A percentile compares a stretch with the other conserved stretches of the same genome.
These are phyloP conservation scores for Chytriomyces confervae DNA, from an alignment of 192 early-diverging fungal genomes.

Conservation along the genomic window DNA sequence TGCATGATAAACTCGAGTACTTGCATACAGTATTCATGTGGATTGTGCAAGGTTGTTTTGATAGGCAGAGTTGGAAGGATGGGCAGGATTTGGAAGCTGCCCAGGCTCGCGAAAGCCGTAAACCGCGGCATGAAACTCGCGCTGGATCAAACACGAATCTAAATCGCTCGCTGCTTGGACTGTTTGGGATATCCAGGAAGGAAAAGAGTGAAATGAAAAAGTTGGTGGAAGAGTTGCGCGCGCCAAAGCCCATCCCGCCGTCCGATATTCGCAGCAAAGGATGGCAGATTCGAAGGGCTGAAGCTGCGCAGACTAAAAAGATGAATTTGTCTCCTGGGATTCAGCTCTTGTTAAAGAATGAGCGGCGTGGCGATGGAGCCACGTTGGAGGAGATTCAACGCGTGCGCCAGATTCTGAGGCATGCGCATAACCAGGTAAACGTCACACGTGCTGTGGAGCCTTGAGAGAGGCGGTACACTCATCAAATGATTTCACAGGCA, in stretches of 20 bases:
- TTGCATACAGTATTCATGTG: conserved; percentile 30
- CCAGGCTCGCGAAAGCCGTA: not conserved
- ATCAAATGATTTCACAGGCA: not conserved
- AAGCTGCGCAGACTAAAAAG: conserved; percentile 7
- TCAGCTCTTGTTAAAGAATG: conserved; percentile 11
- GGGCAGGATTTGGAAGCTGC: not conserved
- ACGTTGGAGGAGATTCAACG: conserved; percentile 26
- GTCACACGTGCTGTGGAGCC: not conserved
- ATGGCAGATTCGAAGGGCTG: conserved; percentile 6
- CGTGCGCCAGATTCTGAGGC: conserved; percentile 12
- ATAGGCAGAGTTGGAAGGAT: conserved; percentile 1
- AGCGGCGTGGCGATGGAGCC: conserved; percentile 12
- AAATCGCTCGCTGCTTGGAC: not conserved
- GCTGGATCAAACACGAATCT: not conserved
- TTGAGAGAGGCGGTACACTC: no score
- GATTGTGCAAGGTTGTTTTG: conserved; percentile 31
- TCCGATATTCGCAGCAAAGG: conserved; percentile 22
- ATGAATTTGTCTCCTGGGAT: not conserved
- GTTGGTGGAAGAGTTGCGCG: conserved; percentile 5
- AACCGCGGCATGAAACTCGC: not conserved
- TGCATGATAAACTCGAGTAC: conserved; percentile 20
- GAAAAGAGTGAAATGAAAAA: conserved; percentile 19
- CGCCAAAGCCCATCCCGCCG: conserved; percentile 33
- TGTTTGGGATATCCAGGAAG: not conserved
- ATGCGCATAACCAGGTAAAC: conserved; percentile 7